Evolutionary conservation across 2,329 filamentous ascomycete genomes (phyloP).

Genomic region (Fusarium globosum): DNA sequence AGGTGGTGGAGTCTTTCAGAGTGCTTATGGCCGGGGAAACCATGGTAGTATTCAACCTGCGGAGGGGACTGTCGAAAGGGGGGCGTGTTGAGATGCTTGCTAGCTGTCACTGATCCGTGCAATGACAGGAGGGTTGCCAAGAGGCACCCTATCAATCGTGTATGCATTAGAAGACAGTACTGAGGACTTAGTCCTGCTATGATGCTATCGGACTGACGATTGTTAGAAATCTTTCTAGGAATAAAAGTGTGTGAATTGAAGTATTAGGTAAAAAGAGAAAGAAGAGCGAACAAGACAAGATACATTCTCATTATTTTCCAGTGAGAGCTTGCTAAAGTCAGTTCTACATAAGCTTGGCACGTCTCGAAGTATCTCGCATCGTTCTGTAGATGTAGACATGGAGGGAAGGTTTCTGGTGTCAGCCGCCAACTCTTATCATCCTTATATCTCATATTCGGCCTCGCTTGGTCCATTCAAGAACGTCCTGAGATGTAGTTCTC

Average conservation of each 20-base stretch:
- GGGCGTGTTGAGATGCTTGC: neutral
- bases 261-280: neutral
- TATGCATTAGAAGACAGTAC: neutral
- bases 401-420: neutral
- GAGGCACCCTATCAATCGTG: neutral
- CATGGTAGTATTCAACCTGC: constrained; percentile 16
- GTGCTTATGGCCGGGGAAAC: constrained; percentile 1
- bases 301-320: no score
- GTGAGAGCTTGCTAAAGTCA: neutral
- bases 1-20: neutral
- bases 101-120: neutral
- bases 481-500: no score
- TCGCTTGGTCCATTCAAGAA: neutral
- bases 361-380: neutral
- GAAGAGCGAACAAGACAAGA: neutral
- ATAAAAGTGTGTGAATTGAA: neutral
- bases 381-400: neutral
- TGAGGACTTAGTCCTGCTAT: neutral
- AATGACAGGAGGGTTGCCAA: neutral
- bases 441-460: neutral
- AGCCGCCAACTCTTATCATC: neutral
- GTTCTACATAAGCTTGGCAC: neutral
- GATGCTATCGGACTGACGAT: no score
- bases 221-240: neutral
- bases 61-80: neutral